Evolutionary conservation across 208 protist species (phyloP), one percentile per base, ranked within the genome.

Genomic region (Leishmania major): DNA sequence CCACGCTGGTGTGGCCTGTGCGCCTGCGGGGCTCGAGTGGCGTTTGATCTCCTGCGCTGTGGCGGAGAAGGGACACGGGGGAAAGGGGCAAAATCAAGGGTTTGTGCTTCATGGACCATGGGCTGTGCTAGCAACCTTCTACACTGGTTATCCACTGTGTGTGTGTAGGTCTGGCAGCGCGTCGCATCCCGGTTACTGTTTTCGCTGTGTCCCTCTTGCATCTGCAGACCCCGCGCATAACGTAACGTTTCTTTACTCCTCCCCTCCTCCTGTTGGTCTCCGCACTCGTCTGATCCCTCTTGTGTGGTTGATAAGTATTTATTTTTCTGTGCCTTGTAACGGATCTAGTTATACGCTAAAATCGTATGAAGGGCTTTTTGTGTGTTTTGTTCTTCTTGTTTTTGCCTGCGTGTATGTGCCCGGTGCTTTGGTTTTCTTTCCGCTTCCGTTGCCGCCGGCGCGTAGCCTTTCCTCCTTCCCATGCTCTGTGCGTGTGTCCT

Each of bases 251-350:
- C 43, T 64, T 19, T 64, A 0, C 40, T 78, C 45, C 57, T 40
- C 0, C 22, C 53, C 57, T 83, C 22, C 17, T 17, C 37, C 40
- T 53, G 37, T 25, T 15, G 19, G 19, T 57, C 57, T 15, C 25
- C 57, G 1, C 57, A 13, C 57, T 22, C 49, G 13, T 31, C 8
- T 45, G 28, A 35, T 15, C 1, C 37, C 31, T 73, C 64, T 45
- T 45, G 43, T 73, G 7, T 70, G 10, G 6, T 71, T 15, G 6
- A n/a, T 28, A 70, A 19, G 8, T 31, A 62, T 85, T 31, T 31
- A 62, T 83, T 78, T 73, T 64, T 82, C 31, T 60, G 37, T 70
- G 3, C 67, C 67, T 66, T 73, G 31, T 7, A 22, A n/a, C 3
- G 43, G 53, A 5, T 73, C 10, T 73, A 22, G 10, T 31, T n/a